Base-by-base conservation (phyloP, 345 rosid genomes). In the Aegle marmelos region DNA sequence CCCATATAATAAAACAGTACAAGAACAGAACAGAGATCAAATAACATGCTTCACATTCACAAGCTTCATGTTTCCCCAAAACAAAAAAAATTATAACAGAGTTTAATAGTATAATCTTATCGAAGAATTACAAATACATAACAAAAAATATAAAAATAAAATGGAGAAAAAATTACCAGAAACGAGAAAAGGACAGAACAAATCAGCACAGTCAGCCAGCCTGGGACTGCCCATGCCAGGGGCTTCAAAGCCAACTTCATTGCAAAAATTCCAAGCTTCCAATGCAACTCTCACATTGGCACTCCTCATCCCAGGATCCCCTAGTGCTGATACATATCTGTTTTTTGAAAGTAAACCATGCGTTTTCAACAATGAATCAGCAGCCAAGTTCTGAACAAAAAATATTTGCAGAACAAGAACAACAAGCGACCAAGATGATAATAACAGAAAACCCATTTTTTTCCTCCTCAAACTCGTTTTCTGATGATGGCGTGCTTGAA, bases 201-300 rank as follows among this genome's bases (percentile, higher is more conserved):
- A 82, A 82, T 91, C 87, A 50, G 90, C 73, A 79, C 90, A 90
- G 79, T 91, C 90, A 39, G 93, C 92, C 36, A 82, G 78, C 77
- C 91, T 79, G 61, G 93, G 95, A 31, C 91, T 91, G 65, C 89
- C 92, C 85, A 90, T 84, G 9, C 78, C 22, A 56, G 89, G 91
- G 77, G 80, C 89, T 76, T 90, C 91, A 8, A 61, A 64, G 8
- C 92, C 95, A 78, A 86, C 93, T 81, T 91, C 93, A 79, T 91
- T 91, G 79, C 91, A 90, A 75, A 90, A 89, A 64, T 90, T 90
- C 91, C 92, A 91, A 78, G 90, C 87, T 85, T 90, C 90, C 45
- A 90, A 76, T 9, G 85, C 92, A 65, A 91, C 81, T 79, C 95
- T 87, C 50, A 87, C 81, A 78, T 81, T 71, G 77, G 67, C 80